These are phyloP conservation scores for Plantago major DNA, from an alignment of 257 asterid species.

Conservation along the genomic window DNA sequence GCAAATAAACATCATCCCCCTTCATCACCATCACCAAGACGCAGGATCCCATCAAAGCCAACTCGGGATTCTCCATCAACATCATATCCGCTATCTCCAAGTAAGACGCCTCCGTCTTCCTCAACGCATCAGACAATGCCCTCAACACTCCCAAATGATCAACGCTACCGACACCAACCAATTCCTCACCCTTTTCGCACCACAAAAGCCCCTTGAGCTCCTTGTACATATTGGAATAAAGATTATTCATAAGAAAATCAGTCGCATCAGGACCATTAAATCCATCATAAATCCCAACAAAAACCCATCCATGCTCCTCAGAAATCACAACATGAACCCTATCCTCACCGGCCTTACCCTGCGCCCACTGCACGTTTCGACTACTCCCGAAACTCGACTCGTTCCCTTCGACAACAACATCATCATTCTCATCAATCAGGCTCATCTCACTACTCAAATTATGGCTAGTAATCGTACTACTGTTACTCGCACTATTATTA, in stretches of 20 bases:
- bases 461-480: slow-evolving; percentile 46
- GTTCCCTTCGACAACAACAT: slow-evolving; percentile 27
- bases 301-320: slow-evolving; percentile 86
- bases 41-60: slow-evolving; percentile 98
- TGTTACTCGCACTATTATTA: slow-evolving; percentile 25
- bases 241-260: slow-evolving; percentile 64
- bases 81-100: slow-evolving; percentile 81
- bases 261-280: slow-evolving; percentile 96
- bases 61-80: slow-evolving; percentile 82
- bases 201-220: slow-evolving; percentile 81
- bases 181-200: slow-evolving; percentile 57
- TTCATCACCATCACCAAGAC: slow-evolving; percentile 91
- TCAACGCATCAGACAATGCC: slow-evolving; percentile 77
- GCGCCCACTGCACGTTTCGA: slow-evolving; percentile 95
- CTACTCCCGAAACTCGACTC: slow-evolving; percentile 62
- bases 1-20: slow-evolving; percentile 79
- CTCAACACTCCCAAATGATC: slow-evolving; percentile 71
- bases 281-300: slow-evolving; percentile 92
- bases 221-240: slow-evolving; percentile 63
- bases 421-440: slow-evolving; percentile 62
- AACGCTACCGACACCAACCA: slow-evolving; percentile 25
- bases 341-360: slow-evolving; percentile 97
- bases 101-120: slow-evolving; percentile 69
- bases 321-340: slow-evolving; percentile 82
- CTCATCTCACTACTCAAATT: slow-evolving; percentile 65